A percentile compares a stretch with the other conserved stretches of the same genome.
Conservation (phyloP, 495 filamentous ascomycete genomes). For the Talaromyces trachyspermus region DNA sequence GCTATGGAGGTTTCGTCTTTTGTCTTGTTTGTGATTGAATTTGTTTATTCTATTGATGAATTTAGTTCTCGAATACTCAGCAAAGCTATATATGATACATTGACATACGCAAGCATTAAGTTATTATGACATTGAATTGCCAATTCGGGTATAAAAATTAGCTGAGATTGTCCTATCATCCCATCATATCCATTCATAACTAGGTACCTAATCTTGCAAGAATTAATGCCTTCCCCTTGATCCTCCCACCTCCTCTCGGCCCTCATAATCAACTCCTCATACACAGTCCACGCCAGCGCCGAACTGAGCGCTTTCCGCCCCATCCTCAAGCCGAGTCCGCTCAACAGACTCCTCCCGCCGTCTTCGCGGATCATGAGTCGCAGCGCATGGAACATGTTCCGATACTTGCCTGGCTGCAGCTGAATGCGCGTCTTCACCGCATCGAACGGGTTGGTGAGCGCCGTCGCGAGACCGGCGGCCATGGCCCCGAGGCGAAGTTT, state of each 20-base stretch:
- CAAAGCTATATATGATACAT: no score
- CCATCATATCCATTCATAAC: constrained; percentile 16
- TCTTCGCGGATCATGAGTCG: constrained; percentile 74
- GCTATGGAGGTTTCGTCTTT: constrained; percentile 1
- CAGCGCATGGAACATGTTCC: constrained; percentile 74
- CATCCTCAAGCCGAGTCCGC: constrained; percentile 82
- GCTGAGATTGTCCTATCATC: background rate
- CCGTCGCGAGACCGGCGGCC: constrained; percentile 74
- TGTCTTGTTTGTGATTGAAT: constrained; percentile 9
- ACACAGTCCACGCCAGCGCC: constrained; percentile 91
- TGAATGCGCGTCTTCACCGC: constrained; percentile 92
- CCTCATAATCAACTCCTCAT: constrained; percentile 81
- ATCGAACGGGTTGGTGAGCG: constrained; percentile 93
- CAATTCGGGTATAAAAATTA: background rate
- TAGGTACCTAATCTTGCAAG: no score
- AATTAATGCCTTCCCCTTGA: no score
- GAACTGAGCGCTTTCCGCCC: constrained; percentile 84
- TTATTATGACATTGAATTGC: constrained; percentile 21
- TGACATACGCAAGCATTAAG: no score
- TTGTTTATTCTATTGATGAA: no score
- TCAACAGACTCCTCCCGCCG: constrained; percentile 71
- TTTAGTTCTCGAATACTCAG: no score
- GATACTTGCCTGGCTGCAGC: constrained; percentile 74
- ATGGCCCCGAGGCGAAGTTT: constrained; percentile 77
- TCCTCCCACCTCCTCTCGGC: constrained; percentile 58